phyloP scores from a whole-genome alignment of 805 yeast genomes.

The Starmerella sirachaensis region DNA sequence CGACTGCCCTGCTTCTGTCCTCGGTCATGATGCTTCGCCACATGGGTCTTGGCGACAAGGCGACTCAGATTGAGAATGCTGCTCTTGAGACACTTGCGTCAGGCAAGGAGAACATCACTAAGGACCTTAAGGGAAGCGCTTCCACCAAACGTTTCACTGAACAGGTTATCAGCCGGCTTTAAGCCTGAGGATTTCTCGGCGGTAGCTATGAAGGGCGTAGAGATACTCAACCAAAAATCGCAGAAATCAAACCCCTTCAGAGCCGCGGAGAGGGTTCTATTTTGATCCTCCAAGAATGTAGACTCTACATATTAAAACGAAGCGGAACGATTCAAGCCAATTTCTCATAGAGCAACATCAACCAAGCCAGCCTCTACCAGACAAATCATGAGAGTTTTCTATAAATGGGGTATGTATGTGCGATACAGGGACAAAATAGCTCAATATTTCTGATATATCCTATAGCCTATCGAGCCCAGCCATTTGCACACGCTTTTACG shows the following conservation, averaged over 20 bases:
- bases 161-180: constrained; percentile 61
- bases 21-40: constrained; percentile 99
- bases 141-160: constrained; percentile 81
- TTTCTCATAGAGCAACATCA: no score
- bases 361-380: no score
- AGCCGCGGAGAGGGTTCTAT: no score
- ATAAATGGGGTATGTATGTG: no score
- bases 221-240: not conserved
- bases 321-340: no score
- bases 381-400: no score
- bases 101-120: constrained; percentile 91
- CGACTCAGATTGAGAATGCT: constrained; percentile 77
- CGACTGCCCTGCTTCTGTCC: constrained; percentile 90
- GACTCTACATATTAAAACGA: no score
- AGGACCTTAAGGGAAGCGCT: constrained; percentile 89
- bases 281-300: no score
- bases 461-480: not conserved
- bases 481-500: constrained; percentile 7
- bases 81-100: constrained; percentile 82
- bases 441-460: not conserved
- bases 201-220: not conserved
- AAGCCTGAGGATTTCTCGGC: not conserved
- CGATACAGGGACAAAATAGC: not conserved
- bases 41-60: constrained; percentile 77
- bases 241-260: no score